These are phyloP conservation scores for Pilobolus umbonatus DNA, from an alignment of 192 early-diverging fungal genomes.

Conservation along the genomic window DNA sequence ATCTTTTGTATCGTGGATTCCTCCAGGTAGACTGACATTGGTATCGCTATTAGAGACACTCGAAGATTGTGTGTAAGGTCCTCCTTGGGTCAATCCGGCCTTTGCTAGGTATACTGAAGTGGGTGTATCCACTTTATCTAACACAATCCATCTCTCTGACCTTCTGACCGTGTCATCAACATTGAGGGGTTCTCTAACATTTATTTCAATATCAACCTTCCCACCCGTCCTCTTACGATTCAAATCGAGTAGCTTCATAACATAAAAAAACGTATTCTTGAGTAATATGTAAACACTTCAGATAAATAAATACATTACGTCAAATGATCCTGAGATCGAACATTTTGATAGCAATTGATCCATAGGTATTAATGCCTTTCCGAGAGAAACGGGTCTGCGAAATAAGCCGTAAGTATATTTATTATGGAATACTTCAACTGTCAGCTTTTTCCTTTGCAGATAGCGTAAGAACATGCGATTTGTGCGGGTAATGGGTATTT, in stretches of 20 bases:
- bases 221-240: constrained; percentile 63
- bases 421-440: constrained; percentile 66
- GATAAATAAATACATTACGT: constrained; percentile 42
- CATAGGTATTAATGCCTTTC: constrained; percentile 53
- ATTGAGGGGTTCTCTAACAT: constrained; percentile 54
- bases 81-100: constrained; percentile 11
- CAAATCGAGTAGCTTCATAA: constrained; percentile 53
- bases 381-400: constrained; percentile 50
- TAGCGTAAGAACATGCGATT: constrained; percentile 56
- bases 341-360: constrained; percentile 54
- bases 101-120: constrained; percentile 24
- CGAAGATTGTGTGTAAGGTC: not conserved
- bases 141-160: constrained; percentile 60
- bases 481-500: constrained; percentile 55
- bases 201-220: constrained; percentile 59
- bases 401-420: constrained; percentile 49
- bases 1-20: not conserved
- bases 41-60: not conserved
- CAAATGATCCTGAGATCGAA: constrained; percentile 60
- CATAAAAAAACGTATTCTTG: not conserved
- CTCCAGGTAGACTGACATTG: not conserved
- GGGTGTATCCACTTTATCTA: constrained; percentile 44
- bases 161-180: constrained; percentile 54
- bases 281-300: not conserved
- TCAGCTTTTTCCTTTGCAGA: constrained; percentile 62